Conservation (phyloP, 176 grass and related monocot species). For the Otatea glauca region DNA sequence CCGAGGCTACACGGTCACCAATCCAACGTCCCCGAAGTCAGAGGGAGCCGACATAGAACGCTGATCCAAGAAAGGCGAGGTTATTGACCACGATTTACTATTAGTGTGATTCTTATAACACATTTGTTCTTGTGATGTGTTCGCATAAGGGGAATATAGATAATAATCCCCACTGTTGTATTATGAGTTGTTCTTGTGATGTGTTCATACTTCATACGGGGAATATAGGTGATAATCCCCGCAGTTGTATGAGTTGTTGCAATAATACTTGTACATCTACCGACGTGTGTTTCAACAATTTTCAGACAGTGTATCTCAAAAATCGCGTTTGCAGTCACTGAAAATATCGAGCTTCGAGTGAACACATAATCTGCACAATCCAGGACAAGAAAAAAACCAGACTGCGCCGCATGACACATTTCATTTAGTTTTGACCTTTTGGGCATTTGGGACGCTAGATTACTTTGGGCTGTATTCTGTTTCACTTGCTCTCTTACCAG, state of each 20-base stretch:
- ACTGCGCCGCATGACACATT: too few species aligned
- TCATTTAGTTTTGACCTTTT: too few species aligned
- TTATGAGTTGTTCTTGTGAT: background rate
- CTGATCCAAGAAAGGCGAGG: background rate
- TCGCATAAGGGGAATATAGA: slow-evolving; percentile 48
- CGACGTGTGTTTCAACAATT: background rate
- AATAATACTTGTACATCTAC: background rate
- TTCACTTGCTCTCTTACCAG: too few species aligned
- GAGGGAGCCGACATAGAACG: slow-evolving; percentile 39
- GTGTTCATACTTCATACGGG: slow-evolving; percentile 38
- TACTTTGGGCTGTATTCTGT: too few species aligned
- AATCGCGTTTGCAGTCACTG: background rate
- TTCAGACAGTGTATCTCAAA: background rate
- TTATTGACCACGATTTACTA: slow-evolving; percentile 18
- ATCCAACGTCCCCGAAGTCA: slow-evolving; percentile 37
- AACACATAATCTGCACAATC: too few species aligned
- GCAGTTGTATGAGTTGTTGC: background rate
- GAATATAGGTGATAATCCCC: slow-evolving; percentile 55
- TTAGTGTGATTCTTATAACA: slow-evolving; percentile 39
- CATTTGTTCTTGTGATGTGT: slow-evolving; percentile 19
- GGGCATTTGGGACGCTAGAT: too few species aligned
- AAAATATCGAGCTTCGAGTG: too few species aligned
- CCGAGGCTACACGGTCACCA: background rate
- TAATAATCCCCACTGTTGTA: slow-evolving; percentile 43
- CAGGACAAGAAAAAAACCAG: too few species aligned